Evolutionary conservation across 371 early-diverging fungal species (phyloP).

Genomic region (Saksenaea oblongispora): DNA sequence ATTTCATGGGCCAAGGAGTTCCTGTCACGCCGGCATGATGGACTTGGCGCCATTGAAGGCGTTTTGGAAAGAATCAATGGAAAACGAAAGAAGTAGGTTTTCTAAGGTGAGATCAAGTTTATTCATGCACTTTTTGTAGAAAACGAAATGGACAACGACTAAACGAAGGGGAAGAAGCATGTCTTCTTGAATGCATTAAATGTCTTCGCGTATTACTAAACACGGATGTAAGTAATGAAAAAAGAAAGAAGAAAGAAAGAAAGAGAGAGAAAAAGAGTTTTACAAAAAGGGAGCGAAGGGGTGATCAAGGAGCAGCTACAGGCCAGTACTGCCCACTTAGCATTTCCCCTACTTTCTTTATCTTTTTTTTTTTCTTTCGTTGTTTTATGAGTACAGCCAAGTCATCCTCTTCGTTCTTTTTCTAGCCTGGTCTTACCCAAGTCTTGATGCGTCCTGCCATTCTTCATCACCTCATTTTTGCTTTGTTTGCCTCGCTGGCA

Average conservation of each 20-base stretch:
- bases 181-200: constrained; percentile 58
- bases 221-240: constrained; percentile 47
- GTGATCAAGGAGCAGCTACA: constrained; percentile 3
- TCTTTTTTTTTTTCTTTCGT: constrained; percentile 4
- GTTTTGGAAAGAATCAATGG: constrained; percentile 51
- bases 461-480: constrained; percentile 29
- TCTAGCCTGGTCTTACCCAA: constrained; percentile 58
- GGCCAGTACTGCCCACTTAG: background rate
- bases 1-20: constrained; percentile 64
- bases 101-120: background rate
- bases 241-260: background rate
- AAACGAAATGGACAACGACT: constrained; percentile 15
- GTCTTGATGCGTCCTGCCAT: constrained; percentile 44
- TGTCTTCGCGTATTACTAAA: constrained; percentile 60
- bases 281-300: background rate
- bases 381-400: background rate
- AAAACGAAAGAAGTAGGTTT: constrained; percentile 47
- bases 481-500: constrained; percentile 24
- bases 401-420: constrained; percentile 2
- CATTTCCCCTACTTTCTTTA: constrained; percentile 1
- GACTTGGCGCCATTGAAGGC: constrained; percentile 53
- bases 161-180: constrained; percentile 28
- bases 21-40: constrained; percentile 49
- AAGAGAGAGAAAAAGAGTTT: background rate
- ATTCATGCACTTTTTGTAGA: constrained; percentile 2